phyloP scores from a whole-genome alignment of 2,329 filamentous ascomycete species.

The Pezicula radicicola region DNA sequence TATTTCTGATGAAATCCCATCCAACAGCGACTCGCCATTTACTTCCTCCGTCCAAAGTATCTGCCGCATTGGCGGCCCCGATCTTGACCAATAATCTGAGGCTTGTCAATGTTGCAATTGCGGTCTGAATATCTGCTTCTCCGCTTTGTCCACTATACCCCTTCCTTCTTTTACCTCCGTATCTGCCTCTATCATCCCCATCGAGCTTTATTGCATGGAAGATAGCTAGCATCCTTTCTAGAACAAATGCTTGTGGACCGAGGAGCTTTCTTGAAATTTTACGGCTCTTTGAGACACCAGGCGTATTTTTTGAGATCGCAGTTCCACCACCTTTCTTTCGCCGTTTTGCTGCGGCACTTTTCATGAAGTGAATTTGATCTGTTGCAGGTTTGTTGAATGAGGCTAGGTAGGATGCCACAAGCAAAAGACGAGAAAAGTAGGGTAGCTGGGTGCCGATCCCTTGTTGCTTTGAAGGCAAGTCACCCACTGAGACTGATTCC shows the following conservation, averaged over 20 bases:
- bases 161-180: conserved; percentile 4
- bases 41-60: conserved; percentile 65
- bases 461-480: conserved; percentile 2
- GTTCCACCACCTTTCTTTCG: conserved; percentile 40
- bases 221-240: conserved; percentile 78
- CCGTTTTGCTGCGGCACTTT: conserved; percentile 30
- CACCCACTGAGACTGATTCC: not conserved
- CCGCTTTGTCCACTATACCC: conserved; percentile 13
- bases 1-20: conserved; percentile 70
- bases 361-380: conserved; percentile 72
- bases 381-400: conserved; percentile 76
- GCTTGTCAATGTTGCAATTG: conserved; percentile 70
- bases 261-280: conserved; percentile 76
- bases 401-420: conserved; percentile 76
- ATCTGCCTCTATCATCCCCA: conserved; percentile 22
- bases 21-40: conserved; percentile 78
- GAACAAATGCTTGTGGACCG: conserved; percentile 71
- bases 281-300: conserved; percentile 50
- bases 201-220: conserved; percentile 62
- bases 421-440: conserved; percentile 68
- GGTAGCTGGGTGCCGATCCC: conserved; percentile 59
- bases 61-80: conserved; percentile 47
- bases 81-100: conserved; percentile 67
- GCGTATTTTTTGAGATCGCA: conserved; percentile 26
- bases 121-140: conserved; percentile 56